These are phyloP conservation scores for Aechmea fasciata DNA, from an alignment of 176 grass and related monocot genomes.

Conservation along the genomic window DNA sequence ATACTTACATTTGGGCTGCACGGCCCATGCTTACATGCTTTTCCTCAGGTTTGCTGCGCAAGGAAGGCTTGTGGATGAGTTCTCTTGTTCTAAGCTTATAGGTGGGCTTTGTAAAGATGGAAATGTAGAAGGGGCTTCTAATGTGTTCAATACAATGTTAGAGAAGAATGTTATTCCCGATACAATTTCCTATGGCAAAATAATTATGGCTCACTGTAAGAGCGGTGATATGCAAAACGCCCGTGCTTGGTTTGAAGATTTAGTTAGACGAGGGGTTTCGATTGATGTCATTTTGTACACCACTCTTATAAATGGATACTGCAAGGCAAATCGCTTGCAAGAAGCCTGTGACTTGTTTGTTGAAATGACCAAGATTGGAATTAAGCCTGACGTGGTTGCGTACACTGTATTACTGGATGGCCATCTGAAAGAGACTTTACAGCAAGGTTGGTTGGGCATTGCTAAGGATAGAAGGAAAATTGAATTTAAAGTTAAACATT, in stretches of 20 bases:
- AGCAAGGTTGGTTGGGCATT: slow-evolving; percentile 17
- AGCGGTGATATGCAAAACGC: slow-evolving; percentile 38
- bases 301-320: slow-evolving; percentile 59
- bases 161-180: slow-evolving; percentile 46
- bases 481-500: slow-evolving; percentile 31
- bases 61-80: slow-evolving; percentile 48
- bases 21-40: slow-evolving; percentile 42
- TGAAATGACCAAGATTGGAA: slow-evolving; percentile 42
- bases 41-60: slow-evolving; percentile 50
- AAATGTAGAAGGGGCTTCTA: slow-evolving; percentile 44
- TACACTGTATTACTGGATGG: slow-evolving; percentile 39
- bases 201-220: slow-evolving; percentile 55
- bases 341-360: slow-evolving; percentile 46
- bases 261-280: slow-evolving; percentile 36
- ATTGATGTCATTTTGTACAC: slow-evolving; percentile 57
- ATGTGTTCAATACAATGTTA: slow-evolving; percentile 49
- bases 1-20: slow-evolving; percentile 54
- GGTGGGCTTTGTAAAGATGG: slow-evolving; percentile 44
- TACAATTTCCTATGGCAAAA: slow-evolving; percentile 49
- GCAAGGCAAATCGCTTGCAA: slow-evolving; percentile 32
- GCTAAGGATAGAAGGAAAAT: slow-evolving; percentile 33
- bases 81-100: slow-evolving; percentile 38
- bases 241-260: slow-evolving; percentile 47
- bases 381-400: slow-evolving; percentile 54
- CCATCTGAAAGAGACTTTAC: slow-evolving; percentile 26